Evolutionary conservation across 352 stramenopile species (phyloP).

Genomic region (Globisporangium middletonii): DNA sequence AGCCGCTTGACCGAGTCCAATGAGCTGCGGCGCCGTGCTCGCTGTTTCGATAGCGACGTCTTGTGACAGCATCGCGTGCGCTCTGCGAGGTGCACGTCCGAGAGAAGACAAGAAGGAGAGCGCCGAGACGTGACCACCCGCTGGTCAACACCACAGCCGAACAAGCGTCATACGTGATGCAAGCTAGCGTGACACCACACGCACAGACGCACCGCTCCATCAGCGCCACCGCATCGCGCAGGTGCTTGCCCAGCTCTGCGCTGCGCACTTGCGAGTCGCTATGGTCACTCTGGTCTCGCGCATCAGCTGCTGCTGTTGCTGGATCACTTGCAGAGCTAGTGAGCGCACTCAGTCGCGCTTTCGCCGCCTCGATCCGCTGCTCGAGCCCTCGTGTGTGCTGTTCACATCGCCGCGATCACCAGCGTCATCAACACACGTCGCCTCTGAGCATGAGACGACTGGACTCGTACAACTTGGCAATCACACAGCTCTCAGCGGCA

Average conservation of each 20-base stretch:
- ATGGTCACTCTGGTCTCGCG: constrained; percentile 9
- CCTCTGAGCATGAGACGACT: no score
- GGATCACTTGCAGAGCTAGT: not conserved
- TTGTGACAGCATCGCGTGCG: constrained; percentile 21
- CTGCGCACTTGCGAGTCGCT: constrained; percentile 15
- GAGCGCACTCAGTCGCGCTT: constrained; percentile 9
- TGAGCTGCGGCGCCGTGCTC: constrained; percentile 15
- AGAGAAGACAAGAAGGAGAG: not conserved
- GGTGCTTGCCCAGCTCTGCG: constrained; percentile 18
- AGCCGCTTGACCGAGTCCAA: constrained; percentile 24
- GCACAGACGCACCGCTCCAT: constrained; percentile 18
- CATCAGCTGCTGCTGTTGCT: not conserved
- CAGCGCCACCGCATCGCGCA: constrained; percentile 22
- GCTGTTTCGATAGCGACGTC: constrained; percentile 23
- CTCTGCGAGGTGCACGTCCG: constrained; percentile 9
- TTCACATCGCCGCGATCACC: not conserved
- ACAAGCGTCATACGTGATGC: no score
- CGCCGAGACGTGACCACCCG: not conserved
- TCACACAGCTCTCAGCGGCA: not conserved
- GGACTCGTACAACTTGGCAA: no score
- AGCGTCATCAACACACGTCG: not conserved
- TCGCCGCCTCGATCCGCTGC: constrained; percentile 13
- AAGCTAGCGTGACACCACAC: no score
- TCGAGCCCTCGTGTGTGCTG: constrained; percentile 15
- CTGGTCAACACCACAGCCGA: not conserved